Percentiles rank a stretch among this genome's conserved stretches.
These are phyloP conservation scores for Colletotrichum sojae DNA, from an alignment of 2,329 filamentous ascomycete species.

Conservation along the genomic window DNA sequence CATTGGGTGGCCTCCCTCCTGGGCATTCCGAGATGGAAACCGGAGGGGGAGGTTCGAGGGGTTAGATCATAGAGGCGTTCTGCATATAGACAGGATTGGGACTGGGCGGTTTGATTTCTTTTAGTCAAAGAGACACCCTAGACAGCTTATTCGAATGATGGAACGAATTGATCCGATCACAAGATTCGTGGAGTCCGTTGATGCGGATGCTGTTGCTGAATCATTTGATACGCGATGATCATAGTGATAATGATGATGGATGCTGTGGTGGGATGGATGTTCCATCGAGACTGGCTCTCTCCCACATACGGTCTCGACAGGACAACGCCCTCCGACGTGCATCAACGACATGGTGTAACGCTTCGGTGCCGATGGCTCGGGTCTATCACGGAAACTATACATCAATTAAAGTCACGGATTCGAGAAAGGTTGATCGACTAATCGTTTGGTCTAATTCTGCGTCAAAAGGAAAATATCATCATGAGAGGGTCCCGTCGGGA, in stretches of 20 bases:
- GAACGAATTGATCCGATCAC: constrained; percentile 27
- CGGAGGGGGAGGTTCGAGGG: not conserved
- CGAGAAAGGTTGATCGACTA: not conserved
- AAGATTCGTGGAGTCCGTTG: no score
- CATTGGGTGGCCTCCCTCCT: not conserved
- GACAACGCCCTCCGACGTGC: no score
- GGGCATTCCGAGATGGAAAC: constrained; percentile 2
- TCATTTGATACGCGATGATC: not conserved
- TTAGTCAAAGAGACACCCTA: constrained; percentile 24
- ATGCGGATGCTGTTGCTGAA: no score
- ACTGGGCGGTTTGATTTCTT: constrained; percentile 18
- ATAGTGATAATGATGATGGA: no score
- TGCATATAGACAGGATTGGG: constrained; percentile 37
- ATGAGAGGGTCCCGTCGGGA: not conserved
- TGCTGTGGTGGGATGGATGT: no score
- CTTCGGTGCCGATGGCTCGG: no score
- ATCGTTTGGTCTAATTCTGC: constrained; percentile 14
- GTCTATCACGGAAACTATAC: no score
- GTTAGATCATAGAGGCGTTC: constrained; percentile 35
- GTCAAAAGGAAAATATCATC: constrained; percentile 15
- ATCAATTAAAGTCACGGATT: no score
- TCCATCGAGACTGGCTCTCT: no score
- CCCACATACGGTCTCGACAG: no score
- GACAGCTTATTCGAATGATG: constrained; percentile 34
- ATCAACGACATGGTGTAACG: no score